phyloP scores from a whole-genome alignment of 495 filamentous ascomycete species.

The Neurospora sublineolata region DNA sequence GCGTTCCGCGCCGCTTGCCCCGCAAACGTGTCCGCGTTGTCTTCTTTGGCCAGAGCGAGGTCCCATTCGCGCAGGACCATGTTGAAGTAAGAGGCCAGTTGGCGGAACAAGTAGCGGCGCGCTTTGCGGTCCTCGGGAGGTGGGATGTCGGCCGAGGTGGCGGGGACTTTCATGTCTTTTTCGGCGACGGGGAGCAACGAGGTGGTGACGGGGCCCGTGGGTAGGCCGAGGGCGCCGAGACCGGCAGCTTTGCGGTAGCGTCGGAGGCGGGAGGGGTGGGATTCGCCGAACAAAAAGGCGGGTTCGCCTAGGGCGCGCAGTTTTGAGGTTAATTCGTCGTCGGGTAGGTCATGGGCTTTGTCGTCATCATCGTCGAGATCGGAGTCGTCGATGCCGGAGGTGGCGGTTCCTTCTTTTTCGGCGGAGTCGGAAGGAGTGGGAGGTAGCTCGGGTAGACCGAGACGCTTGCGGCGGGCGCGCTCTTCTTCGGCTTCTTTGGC shows the following conservation, averaged over 20 bases:
- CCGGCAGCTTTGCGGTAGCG: constrained; percentile 45
- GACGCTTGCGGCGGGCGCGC: constrained; percentile 32
- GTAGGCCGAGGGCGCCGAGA: constrained; percentile 35
- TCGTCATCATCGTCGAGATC: constrained; percentile 34
- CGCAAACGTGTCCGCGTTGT: constrained; percentile 59
- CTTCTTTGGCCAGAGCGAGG: constrained; percentile 57
- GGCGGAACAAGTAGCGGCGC: constrained; percentile 62
- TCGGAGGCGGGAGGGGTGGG: constrained; percentile 51
- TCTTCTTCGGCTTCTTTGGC: constrained; percentile 53
- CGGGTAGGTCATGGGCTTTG: constrained; percentile 35
- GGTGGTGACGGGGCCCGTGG: constrained; percentile 50
- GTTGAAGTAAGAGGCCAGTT: constrained; percentile 85
- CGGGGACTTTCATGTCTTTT: constrained; percentile 72
- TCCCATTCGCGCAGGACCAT: constrained; percentile 89
- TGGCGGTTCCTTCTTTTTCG: constrained; percentile 3
- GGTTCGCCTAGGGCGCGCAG: constrained; percentile 67
- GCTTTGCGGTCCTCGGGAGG: constrained; percentile 39
- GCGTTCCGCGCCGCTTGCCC: constrained; percentile 66
- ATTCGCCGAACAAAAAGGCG: constrained; percentile 69
- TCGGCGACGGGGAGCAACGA: constrained; percentile 65
- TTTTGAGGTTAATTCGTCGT: constrained; percentile 54
- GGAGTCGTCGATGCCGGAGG: constrained; percentile 25
- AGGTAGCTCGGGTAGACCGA: constrained; percentile 62
- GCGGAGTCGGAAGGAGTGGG: constrained; percentile 17
- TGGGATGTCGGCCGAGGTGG: constrained; percentile 45